These are phyloP conservation scores for Argentina anserina DNA, from an alignment of 306 rosid species.

Conservation along the genomic window DNA sequence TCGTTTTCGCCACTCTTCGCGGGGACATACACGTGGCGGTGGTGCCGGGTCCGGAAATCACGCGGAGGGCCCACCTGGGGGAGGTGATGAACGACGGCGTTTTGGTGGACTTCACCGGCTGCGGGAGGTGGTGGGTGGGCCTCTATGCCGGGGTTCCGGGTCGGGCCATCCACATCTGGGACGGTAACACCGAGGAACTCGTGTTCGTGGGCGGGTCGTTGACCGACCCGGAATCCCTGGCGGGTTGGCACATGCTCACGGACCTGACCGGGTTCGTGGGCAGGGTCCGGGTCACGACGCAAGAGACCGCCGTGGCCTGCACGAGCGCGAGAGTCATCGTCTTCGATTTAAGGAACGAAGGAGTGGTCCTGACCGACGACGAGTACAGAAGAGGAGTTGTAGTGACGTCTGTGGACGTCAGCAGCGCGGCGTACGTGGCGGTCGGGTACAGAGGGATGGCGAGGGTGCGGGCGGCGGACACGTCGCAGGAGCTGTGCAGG, in stretches of 20 bases:
- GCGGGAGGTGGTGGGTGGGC: constrained; percentile 68
- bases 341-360: constrained; percentile 46
- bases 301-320: constrained; percentile 64
- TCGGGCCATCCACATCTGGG: constrained; percentile 72
- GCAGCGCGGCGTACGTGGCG: constrained; percentile 34
- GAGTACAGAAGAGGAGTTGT: constrained; percentile 32
- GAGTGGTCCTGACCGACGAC: constrained; percentile 27
- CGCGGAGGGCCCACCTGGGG: constrained; percentile 30
- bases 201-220: constrained; percentile 50
- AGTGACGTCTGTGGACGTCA: constrained; percentile 54
- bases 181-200: constrained; percentile 30
- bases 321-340: constrained; percentile 45
- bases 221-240: constrained; percentile 65
- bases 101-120: constrained; percentile 62
- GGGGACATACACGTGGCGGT: constrained; percentile 61
- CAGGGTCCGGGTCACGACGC: constrained; percentile 49
- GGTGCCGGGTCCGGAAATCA: background rate
- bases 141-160: constrained; percentile 70
- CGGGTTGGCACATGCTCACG: constrained; percentile 79
- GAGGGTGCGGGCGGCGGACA: constrained; percentile 41
- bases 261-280: constrained; percentile 55
- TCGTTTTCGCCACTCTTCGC: constrained; percentile 51
- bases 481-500: constrained; percentile 43
- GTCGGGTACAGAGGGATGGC: constrained; percentile 46
- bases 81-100: constrained; percentile 58